Evolutionary conservation across 768 basidiomycete genomes (phyloP), one percentile per base, ranked within the genome.

Genomic region (Suillus placidus): DNA sequence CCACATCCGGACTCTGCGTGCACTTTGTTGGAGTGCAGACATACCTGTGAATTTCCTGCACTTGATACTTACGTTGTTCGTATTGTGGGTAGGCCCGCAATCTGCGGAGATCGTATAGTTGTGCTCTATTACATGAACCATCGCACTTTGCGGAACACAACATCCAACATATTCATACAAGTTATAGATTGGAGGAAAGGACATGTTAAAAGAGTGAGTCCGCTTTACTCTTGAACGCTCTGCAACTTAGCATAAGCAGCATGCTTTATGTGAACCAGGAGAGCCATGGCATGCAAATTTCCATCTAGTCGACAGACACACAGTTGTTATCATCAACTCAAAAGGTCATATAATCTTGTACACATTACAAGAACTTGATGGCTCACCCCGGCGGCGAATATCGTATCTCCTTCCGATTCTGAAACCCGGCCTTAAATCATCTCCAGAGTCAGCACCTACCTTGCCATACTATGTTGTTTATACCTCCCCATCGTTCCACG

Each of bases 161-260:
- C 10, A 3, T 6, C 34, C 54, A 35, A 40, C 16, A 40, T 57
- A 13, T 57, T n/a, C 35, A 57, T 57, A 23, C 56, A 37, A 57
- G 35, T 57, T 7, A 57, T 57, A n/a, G 56, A 37, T 37, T 57
- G 56, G 35, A 57, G 35, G 34, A 57, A 37, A 37, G 56, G 56
- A 23, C 35, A 37, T 23, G n/a, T 37, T 6, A 16, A 37, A 37
- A 37, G n/a, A 35, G 35, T 57, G 37, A 57, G 56, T 57, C n/a
- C n/a, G 16, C n/a, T 37, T n/a, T 57, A 9, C n/a, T 37, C n/a
- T 37, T 37, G 7, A 37, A 37, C 23, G 23, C 6, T 23, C 35
- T 37, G 13, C n/a, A 6, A 7, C n/a, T 57, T 37, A 57, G 35
- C 7, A 23, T 23, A 57, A 37, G 35, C 35, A 57, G 56, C 18